Conservation (phyloP, 2,329 filamentous ascomycete species). For the Colletotrichum plurivorum region DNA sequence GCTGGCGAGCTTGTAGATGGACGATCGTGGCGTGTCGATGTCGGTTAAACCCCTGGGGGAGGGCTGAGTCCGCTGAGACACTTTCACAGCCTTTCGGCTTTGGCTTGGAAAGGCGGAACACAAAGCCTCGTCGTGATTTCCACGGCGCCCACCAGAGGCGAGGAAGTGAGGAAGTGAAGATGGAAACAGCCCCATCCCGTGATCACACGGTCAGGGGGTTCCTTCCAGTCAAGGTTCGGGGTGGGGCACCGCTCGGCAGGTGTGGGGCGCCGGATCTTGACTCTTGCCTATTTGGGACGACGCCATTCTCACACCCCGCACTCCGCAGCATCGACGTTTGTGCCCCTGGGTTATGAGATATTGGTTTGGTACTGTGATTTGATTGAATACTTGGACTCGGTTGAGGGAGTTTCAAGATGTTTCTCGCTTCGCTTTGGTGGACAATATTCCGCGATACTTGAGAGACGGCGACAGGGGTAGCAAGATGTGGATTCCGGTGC, state of each 20-base stretch:
- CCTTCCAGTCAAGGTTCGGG: not conserved
- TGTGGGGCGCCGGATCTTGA: not conserved
- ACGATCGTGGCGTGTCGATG: too few relatives aligned
- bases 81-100: not conserved
- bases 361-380: too few relatives aligned
- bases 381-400: too few relatives aligned
- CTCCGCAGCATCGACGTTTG: not conserved
- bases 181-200: not conserved
- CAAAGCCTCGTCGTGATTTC: not conserved
- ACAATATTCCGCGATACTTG: too few relatives aligned
- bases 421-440: too few relatives aligned
- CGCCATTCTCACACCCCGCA: not conserved
- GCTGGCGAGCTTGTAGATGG: too few relatives aligned
- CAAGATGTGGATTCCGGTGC: too few relatives aligned
- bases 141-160: not conserved
- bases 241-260: not conserved
- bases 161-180: not conserved
- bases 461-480: too few relatives aligned
- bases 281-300: constrained; percentile 21
- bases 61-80: not conserved
- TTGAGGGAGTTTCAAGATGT: too few relatives aligned
- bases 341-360: too few relatives aligned
- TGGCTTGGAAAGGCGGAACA: not conserved
- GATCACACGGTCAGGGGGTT: not conserved
- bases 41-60: too few relatives aligned